These are phyloP conservation scores for Xylariaceae sp. DNA, from an alignment of 2,329 filamentous ascomycete species.

Conservation along the genomic window DNA sequence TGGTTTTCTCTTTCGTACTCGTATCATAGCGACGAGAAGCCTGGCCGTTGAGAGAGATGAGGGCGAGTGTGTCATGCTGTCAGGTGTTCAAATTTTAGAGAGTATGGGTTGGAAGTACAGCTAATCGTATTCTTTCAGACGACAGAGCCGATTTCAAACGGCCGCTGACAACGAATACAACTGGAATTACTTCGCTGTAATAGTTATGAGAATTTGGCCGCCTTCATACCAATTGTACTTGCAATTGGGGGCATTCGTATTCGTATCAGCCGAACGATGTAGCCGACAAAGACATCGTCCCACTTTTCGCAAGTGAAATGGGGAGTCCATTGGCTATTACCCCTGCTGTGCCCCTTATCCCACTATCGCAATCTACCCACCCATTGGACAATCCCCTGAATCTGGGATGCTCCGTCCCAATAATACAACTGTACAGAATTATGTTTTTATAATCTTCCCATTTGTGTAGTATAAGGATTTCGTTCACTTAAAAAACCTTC, in stretches of 20 bases:
- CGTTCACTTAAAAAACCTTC: slow-evolving; percentile 13
- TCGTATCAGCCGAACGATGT: background rate
- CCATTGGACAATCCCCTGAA: slow-evolving; percentile 15
- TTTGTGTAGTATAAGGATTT: slow-evolving; percentile 1
- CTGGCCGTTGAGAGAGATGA: too few species aligned
- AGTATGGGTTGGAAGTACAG: too few species aligned
- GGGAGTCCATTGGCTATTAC: slow-evolving; percentile 10
- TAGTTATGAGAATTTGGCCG: slow-evolving; percentile 1
- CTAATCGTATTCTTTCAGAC: too few species aligned
- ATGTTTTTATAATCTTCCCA: background rate
- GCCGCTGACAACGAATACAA: too few species aligned
- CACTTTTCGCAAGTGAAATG: slow-evolving; percentile 9
- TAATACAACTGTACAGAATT: background rate
- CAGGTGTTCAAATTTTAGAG: too few species aligned
- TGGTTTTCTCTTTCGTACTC: too few species aligned
- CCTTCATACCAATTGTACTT: background rate
- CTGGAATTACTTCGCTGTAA: too few species aligned
- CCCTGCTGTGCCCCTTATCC: slow-evolving; percentile 13
- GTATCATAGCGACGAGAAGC: too few species aligned
- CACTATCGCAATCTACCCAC: slow-evolving; percentile 7
- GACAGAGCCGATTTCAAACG: too few species aligned
- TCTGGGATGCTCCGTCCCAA: background rate
- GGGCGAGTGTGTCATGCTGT: too few species aligned
- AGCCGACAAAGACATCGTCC: background rate
- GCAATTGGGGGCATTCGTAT: slow-evolving; percentile 9